phyloP scores from a whole-genome alignment of 2,329 filamentous ascomycete species.

The Pseudogymnoascus sp. region DNA sequence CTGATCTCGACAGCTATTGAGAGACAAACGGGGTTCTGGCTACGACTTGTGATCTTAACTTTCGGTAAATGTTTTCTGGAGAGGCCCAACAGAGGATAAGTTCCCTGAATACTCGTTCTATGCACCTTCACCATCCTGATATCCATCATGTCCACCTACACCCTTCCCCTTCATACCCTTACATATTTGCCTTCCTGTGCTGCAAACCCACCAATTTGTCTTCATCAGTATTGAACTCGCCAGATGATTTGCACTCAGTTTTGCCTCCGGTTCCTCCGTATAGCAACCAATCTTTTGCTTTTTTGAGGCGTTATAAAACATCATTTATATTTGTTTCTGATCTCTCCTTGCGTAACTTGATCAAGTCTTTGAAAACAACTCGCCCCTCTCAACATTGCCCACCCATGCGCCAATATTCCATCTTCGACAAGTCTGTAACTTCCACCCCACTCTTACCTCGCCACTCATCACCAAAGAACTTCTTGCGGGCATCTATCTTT shows the following conservation, averaged over 20 bases:
- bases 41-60: not conserved
- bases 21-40: not conserved
- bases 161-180: not conserved
- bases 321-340: not conserved
- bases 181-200: not conserved
- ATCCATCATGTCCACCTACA: not conserved
- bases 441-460: constrained; percentile 12
- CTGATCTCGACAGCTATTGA: not conserved
- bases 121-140: too few species aligned
- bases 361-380: not conserved
- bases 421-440: constrained; percentile 14
- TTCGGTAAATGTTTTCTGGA: too few species aligned
- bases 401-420: constrained; percentile 20
- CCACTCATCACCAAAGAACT: constrained; percentile 17
- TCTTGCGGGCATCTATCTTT: constrained; percentile 14
- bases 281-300: not conserved
- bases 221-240: too few species aligned
- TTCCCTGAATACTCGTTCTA: too few species aligned
- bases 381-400: constrained; percentile 13
- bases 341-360: not conserved
- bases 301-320: not conserved
- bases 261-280: too few species aligned
- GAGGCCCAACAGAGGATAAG: too few species aligned
- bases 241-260: too few species aligned
- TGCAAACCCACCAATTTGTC: too few species aligned